Conservation (phyloP, 179 eudicot species). For the Silene coronaria region DNA sequence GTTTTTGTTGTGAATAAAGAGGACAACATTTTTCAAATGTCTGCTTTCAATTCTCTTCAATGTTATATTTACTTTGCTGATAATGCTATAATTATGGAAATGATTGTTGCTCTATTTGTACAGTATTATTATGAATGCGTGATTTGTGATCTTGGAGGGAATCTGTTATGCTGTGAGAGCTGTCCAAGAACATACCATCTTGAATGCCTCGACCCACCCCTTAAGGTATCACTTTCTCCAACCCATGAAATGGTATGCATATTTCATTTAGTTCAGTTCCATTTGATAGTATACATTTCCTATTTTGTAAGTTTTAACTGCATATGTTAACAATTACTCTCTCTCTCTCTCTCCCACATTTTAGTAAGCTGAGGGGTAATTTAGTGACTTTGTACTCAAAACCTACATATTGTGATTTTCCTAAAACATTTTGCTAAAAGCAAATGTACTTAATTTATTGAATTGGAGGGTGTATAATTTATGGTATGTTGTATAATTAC, state of each 20-base stretch:
- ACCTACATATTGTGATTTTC: neutral
- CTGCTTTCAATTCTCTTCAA: neutral
- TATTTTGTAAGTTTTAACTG: neutral
- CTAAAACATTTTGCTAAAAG: neutral
- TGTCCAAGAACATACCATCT: conserved; percentile 90
- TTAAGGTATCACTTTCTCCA: conserved; percentile 45
- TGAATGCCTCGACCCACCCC: conserved; percentile 86
- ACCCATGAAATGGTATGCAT: neutral
- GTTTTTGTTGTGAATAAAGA: neutral
- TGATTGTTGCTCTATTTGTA: conserved; percentile 23
- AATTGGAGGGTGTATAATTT: neutral
- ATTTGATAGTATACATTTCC: neutral
- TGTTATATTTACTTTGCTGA: neutral
- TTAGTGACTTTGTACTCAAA: neutral
- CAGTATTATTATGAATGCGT: conserved; percentile 84
- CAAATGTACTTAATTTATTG: neutral
- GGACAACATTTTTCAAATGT: neutral
- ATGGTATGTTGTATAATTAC: neutral
- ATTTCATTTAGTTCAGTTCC: neutral
- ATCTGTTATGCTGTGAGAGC: conserved; percentile 76
- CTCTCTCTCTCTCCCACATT: neutral
- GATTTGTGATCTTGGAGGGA: conserved; percentile 84
- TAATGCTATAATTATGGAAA: conserved; percentile 9
- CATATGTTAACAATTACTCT: neutral
- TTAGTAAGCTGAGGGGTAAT: neutral